Conservation (phyloP, 2,329 filamentous ascomycete species). For the Fusarium sp. region DNA sequence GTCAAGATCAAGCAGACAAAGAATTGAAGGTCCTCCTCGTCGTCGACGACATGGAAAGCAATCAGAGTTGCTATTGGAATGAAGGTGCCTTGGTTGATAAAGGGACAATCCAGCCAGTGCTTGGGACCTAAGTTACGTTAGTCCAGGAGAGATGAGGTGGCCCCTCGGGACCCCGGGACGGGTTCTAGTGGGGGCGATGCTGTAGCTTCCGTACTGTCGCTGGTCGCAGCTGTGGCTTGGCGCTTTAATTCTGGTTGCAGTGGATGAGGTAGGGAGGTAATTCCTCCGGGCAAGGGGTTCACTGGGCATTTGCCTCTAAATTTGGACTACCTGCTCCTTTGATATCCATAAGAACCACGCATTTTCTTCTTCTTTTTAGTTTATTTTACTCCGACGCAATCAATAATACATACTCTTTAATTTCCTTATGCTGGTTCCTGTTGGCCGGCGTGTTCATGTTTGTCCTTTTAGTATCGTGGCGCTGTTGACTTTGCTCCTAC, state of each 20-base stretch:
- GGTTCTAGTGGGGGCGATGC: conserved; percentile 20
- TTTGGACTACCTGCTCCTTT: not conserved
- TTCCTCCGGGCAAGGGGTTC: conserved; percentile 20
- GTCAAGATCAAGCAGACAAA: conserved; percentile 3
- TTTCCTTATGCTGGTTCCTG: not conserved
- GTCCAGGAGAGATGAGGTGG: conserved; percentile 31
- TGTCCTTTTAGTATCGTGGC: not conserved
- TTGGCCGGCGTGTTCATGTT: not conserved
- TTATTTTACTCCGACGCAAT: too few relatives aligned
- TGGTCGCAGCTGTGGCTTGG: conserved; percentile 18
- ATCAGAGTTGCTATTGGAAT: conserved; percentile 27
- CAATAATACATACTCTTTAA: not conserved
- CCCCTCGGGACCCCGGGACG: conserved; percentile 30
- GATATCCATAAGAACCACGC: not conserved
- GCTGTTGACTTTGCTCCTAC: not conserved
- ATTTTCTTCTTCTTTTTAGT: not conserved
- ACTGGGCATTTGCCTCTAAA: conserved; percentile 19
- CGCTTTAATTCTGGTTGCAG: conserved; percentile 11
- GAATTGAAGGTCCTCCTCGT: not conserved
- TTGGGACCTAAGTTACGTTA: not conserved
- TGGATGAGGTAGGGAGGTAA: not conserved
- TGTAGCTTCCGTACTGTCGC: conserved; percentile 16
- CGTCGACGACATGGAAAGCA: conserved; percentile 17
- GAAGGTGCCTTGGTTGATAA: conserved; percentile 15
- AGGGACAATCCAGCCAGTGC: conserved; percentile 4